Evolutionary conservation across 345 rosid genomes (phyloP).

Genomic region (Eucalyptus rudis): DNA sequence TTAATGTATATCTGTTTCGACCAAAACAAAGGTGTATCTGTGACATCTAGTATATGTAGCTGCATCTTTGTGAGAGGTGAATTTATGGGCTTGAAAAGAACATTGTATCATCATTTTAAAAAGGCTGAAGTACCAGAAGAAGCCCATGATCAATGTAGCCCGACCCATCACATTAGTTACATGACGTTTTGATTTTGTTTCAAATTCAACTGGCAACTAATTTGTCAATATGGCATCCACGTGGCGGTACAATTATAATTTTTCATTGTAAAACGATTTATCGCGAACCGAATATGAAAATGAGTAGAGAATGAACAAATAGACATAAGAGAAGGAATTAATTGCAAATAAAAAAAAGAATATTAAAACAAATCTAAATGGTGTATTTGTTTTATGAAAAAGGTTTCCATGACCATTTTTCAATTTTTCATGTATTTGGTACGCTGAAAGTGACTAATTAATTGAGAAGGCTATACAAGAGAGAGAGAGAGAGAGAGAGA

Average conservation of each 20-base stretch:
- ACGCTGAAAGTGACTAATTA: too few species aligned
- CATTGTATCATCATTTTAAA: not conserved
- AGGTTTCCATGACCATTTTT: too few species aligned
- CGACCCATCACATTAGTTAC: fast-evolving
- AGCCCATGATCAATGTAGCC: not conserved
- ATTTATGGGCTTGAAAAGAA: not conserved
- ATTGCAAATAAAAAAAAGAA: too few species aligned
- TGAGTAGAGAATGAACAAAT: fast-evolving
- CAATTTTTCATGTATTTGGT: too few species aligned
- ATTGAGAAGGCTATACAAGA: not conserved
- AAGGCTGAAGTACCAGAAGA: not conserved
- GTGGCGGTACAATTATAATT: too few species aligned
- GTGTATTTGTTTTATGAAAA: too few species aligned
- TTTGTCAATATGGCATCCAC: not conserved
- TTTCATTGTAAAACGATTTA: too few species aligned
- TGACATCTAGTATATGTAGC: not conserved
- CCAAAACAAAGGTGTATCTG: not conserved
- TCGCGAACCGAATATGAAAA: fast-evolving
- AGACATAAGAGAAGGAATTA: too few species aligned
- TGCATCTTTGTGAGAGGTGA: not conserved
- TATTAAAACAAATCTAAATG: too few species aligned
- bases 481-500: too few species aligned
- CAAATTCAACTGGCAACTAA: not conserved
- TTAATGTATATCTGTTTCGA: not conserved
- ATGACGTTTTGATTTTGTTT: too few species aligned